These are phyloP conservation scores for Nemania bipapillata DNA, from an alignment of 2,329 filamentous ascomycete species.

Conservation along the genomic window DNA sequence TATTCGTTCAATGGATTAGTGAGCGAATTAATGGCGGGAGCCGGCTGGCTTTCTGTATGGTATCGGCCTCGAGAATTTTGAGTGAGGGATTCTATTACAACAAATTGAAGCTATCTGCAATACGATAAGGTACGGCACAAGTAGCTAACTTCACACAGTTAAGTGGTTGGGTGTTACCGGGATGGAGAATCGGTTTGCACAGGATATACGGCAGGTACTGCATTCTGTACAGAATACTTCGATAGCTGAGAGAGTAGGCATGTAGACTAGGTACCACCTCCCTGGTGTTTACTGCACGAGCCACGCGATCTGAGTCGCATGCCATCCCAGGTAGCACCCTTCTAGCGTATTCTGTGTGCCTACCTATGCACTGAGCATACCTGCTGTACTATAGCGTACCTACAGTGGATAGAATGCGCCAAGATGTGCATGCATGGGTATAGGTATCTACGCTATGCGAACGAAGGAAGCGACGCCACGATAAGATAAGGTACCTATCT, in stretches of 20 bases:
- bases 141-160: constrained; percentile 5
- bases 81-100: constrained; percentile 33
- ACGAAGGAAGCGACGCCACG: neutral
- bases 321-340: neutral
- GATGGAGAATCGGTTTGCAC: constrained; percentile 12
- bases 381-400: neutral
- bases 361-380: neutral
- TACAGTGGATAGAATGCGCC: neutral
- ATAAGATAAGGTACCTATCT: constrained; percentile 29
- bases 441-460: too few species aligned
- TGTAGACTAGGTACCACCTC: too few species aligned
- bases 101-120: constrained; percentile 20
- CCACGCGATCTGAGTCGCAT: constrained; percentile 28
- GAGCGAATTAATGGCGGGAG: neutral
- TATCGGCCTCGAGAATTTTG: constrained; percentile 36
- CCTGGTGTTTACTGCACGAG: constrained; percentile 33
- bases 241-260: too few species aligned
- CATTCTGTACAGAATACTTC: too few species aligned
- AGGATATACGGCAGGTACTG: too few species aligned
- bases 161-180: constrained; percentile 6
- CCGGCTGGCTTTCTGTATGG: neutral
- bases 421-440: neutral
- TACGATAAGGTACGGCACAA: neutral
- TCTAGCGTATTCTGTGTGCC: neutral
- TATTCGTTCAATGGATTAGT: neutral